These are phyloP conservation scores for Boletus albobrunnescens DNA, from an alignment of 1,284 basidiomycete genomes.

Conservation along the genomic window DNA sequence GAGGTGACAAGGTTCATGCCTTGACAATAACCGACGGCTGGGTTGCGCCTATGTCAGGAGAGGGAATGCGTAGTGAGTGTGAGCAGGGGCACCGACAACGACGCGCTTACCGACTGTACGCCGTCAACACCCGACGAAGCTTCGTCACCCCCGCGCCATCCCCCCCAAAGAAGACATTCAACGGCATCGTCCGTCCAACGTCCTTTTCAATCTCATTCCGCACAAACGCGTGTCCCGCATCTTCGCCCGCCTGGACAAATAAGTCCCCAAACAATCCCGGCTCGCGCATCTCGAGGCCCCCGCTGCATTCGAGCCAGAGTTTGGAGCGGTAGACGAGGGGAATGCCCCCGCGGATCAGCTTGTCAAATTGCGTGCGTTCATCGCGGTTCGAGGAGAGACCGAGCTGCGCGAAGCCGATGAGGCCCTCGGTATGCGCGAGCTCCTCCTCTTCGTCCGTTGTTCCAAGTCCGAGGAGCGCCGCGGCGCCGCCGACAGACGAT, in stretches of 20 bases:
- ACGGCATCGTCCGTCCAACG: constrained; percentile 88
- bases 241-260: constrained; percentile 52
- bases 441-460: constrained; percentile 65
- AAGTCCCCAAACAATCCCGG: constrained; percentile 90
- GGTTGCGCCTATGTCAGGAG: constrained; percentile 59
- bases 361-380: constrained; percentile 76
- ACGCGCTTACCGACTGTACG: constrained; percentile 78
- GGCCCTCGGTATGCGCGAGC: constrained; percentile 64
- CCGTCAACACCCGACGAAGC: constrained; percentile 81
- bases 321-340: constrained; percentile 86
- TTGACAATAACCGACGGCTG: constrained; percentile 83
- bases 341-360: constrained; percentile 79
- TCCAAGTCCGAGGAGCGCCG: constrained; percentile 60
- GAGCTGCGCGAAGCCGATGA: constrained; percentile 88
- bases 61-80: not conserved
- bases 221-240: constrained; percentile 50
- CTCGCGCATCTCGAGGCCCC: constrained; percentile 86
- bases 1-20: constrained; percentile 97
- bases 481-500: constrained; percentile 30
- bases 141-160: constrained; percentile 93
- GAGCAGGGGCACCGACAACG: not conserved
- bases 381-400: constrained; percentile 70
- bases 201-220: constrained; percentile 90
- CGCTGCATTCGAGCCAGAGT: constrained; percentile 90
- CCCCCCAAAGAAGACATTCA: constrained; percentile 95